Evolutionary conservation across 1,139 yeast species (phyloP).

Genomic region (Debaryomyces psychrophilus): DNA sequence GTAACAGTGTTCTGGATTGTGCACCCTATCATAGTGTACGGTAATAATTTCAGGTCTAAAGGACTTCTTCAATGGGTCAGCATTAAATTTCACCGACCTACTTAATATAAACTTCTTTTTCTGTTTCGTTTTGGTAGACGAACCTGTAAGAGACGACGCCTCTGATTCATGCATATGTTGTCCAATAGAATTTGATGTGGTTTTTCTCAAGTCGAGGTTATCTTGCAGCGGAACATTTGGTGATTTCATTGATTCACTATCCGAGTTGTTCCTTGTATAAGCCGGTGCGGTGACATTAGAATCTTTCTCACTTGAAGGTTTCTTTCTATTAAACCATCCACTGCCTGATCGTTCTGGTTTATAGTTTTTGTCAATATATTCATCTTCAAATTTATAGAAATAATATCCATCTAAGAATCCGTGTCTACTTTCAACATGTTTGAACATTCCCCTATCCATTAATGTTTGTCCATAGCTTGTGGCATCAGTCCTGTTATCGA

Average conservation of each 20-base stretch:
- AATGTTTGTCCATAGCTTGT: conserved; percentile 73
- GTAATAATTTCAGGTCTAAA: conserved; percentile 76
- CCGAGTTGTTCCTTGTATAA: conserved; percentile 31
- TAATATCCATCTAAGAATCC: conserved; percentile 90
- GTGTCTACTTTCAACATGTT: conserved; percentile 82
- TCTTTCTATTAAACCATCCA: conserved; percentile 42
- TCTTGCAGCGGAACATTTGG: conserved; percentile 27
- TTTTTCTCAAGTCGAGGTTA: conserved; percentile 26
- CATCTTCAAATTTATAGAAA: conserved; percentile 73
- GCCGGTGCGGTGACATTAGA: conserved; percentile 19
- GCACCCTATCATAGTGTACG: conserved; percentile 89
- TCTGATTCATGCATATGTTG: conserved; percentile 33
- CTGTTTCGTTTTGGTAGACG: conserved; percentile 26
- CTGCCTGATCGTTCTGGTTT: conserved; percentile 20
- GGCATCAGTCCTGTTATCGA: conserved; percentile 82
- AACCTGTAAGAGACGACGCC: conserved; percentile 37
- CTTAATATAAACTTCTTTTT: conserved; percentile 48
- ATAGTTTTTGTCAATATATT: conserved; percentile 47
- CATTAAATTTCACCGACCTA: conserved; percentile 67
- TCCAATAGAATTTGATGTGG: conserved; percentile 26
- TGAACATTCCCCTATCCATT: conserved; percentile 71
- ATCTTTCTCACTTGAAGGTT: conserved; percentile 18
- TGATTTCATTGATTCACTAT: conserved; percentile 31
- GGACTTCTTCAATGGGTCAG: conserved; percentile 74
- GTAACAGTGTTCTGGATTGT: conserved; percentile 93